Evolutionary conservation across 2,329 filamentous ascomycete species (phyloP), one percentile per base, ranked within the genome.

Genomic region (Aplosporella prunicola): DNA sequence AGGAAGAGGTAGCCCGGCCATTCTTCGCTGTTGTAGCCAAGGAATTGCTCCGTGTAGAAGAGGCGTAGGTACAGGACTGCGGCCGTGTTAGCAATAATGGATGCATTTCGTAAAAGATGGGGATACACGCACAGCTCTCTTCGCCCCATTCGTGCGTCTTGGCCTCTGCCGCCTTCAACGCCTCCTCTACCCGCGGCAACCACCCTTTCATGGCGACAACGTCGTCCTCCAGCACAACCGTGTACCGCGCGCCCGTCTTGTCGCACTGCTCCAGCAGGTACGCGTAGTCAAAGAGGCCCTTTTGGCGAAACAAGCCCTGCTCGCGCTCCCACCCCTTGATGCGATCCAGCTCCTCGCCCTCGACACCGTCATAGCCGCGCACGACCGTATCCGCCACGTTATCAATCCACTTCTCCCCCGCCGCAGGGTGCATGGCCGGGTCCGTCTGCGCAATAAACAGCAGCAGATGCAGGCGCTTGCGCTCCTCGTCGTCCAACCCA

Each of bases 171-270:
- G n/a, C n/a, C n/a, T n/a, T n/a, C n/a, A n/a, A n/a, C n/a, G n/a
- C n/a, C n/a, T n/a, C n/a, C n/a, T n/a, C n/a, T n/a, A n/a, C n/a
- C n/a, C n/a, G n/a, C n/a, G n/a, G n/a, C n/a, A n/a, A n/a, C n/a
- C n/a, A n/a, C n/a, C n/a, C n/a, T n/a, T n/a, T n/a, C 45, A 63
- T 56, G 22, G 63, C 64, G 4, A 71, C 38, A 3, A 62, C 55
- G 44, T 69, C 66, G 43, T 69, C 67, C 44, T 70, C 67, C 4
- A 70, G 45, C 25, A 70, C 62, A 5, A 57, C 50, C 24, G 63
- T 55, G 43, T 66, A 66, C 2, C 57, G 55, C 6, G 64, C 53
- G 14, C 53, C 53, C 5, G 52, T 51, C 18, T 50, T 48, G 16
- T 55, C 43, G 46, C 67, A 69, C 9, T 55, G 53, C 32, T 61